Percentiles rank a stretch among this genome's conserved stretches.
Evolutionary conservation across 257 asterid species (phyloP).

Genomic region (Fraxinus cuspidata): DNA sequence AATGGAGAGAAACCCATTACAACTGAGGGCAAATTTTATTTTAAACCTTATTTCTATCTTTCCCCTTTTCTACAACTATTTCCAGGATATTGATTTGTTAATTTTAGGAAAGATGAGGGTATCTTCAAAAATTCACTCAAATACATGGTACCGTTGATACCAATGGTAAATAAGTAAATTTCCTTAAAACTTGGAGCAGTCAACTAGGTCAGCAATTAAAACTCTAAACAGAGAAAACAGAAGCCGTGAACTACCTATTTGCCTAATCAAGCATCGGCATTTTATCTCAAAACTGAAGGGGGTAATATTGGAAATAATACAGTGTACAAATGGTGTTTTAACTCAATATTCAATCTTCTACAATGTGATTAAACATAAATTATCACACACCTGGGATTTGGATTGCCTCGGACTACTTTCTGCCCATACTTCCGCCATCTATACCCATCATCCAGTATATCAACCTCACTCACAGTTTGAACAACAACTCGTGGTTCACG

Average conservation of each 20-base stretch:
- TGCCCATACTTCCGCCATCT: constrained; percentile 99
- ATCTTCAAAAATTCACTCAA: neutral
- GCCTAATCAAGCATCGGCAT: neutral
- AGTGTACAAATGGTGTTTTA: neutral
- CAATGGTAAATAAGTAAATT: neutral
- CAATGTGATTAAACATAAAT: constrained; percentile 16
- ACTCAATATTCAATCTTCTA: constrained; percentile 4
- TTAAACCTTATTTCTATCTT: neutral
- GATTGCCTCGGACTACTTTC: constrained; percentile 97
- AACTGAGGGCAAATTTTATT: neutral
- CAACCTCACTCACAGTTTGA: constrained; percentile 97
- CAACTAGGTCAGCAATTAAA: neutral
- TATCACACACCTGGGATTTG: constrained; percentile 81
- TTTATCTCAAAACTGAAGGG: neutral
- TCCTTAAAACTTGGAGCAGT: neutral
- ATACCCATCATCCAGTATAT: constrained; percentile 94
- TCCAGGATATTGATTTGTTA: neutral
- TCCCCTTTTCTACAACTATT: neutral
- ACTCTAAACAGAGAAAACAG: neutral
- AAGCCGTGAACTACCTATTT: neutral
- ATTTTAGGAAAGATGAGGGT: neutral
- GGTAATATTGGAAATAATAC: neutral
- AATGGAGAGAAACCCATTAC: neutral
- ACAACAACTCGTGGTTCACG: constrained; percentile 99
- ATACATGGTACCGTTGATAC: neutral